Evolutionary conservation across 306 rosid species (phyloP).

Genomic region (Vigna nakashimae): DNA sequence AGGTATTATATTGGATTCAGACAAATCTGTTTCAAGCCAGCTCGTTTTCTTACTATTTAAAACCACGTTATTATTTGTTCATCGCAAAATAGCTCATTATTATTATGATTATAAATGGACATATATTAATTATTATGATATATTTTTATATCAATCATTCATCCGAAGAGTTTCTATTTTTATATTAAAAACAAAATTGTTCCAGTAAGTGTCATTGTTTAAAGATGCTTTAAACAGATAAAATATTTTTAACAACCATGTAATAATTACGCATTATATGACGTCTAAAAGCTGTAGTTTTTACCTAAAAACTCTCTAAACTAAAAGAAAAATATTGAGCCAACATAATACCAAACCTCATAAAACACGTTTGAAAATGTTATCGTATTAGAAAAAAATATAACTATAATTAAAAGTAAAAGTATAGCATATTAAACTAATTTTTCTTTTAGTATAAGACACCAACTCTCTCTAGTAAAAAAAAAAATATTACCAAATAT

Average conservation of each 20-base stretch:
- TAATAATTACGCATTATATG: no score
- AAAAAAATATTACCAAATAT: not conserved
- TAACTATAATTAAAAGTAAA: not conserved
- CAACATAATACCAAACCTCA: no score
- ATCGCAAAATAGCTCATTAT: not conserved
- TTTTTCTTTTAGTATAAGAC: not conserved
- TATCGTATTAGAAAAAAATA: not conserved
- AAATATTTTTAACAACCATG: no score
- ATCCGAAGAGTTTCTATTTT: not conserved
- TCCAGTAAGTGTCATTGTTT: not conserved
- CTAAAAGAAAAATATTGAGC: no score
- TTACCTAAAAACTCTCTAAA: no score
- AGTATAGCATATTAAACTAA: not conserved
- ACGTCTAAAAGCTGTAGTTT: no score
- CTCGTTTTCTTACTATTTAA: not conserved
- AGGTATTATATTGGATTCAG: not conserved
- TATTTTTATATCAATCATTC: not conserved
- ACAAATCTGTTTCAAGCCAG: not conserved
- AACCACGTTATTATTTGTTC: slow-evolving; percentile 2
- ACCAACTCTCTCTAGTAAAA: not conserved
- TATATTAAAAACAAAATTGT: not conserved
- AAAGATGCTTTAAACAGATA: no score
- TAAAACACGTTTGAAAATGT: no score
- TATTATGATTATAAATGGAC: no score
- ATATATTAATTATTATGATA: not conserved